These are phyloP conservation scores for Corynascus novoguineensis DNA, from an alignment of 495 filamentous ascomycete genomes.

Conservation along the genomic window DNA sequence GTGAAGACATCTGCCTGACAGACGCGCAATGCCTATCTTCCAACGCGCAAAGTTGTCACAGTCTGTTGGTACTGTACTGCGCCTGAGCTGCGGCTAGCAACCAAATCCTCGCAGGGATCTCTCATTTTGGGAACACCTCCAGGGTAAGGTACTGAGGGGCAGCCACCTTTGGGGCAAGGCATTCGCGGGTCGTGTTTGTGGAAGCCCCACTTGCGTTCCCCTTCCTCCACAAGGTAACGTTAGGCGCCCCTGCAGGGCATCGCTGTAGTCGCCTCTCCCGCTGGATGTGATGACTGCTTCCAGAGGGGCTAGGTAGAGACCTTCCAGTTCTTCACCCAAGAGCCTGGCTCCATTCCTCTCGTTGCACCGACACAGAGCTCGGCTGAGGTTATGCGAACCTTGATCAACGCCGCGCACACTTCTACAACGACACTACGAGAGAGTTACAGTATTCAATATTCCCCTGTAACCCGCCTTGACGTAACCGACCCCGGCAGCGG, in stretches of 20 bases:
- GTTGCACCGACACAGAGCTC: not conserved
- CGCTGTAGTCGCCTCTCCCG: not conserved
- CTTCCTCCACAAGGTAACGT: too few relatives aligned
- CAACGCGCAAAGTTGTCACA: not conserved
- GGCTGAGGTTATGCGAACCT: not conserved
- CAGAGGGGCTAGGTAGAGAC: too few relatives aligned
- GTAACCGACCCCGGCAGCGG: not conserved
- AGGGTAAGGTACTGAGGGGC: conserved; percentile 4
- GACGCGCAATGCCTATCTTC: not conserved
- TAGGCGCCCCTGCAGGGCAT: not conserved
- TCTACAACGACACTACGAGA: not conserved
- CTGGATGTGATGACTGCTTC: not conserved
- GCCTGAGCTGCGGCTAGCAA: not conserved
- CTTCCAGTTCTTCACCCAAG: not conserved
- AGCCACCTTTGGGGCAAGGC: too few relatives aligned
- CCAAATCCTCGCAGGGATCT: not conserved
- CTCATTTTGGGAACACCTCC: too few relatives aligned
- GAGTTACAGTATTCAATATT: too few relatives aligned
- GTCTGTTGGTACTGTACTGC: not conserved
- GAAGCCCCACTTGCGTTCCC: not conserved
- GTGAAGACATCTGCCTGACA: not conserved
- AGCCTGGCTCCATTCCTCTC: not conserved
- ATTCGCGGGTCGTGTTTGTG: too few relatives aligned
- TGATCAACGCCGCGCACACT: not conserved
- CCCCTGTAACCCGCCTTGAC: not conserved